Base-by-base conservation (phyloP, 805 yeast species). In the Lachancea mirantina region DNA sequence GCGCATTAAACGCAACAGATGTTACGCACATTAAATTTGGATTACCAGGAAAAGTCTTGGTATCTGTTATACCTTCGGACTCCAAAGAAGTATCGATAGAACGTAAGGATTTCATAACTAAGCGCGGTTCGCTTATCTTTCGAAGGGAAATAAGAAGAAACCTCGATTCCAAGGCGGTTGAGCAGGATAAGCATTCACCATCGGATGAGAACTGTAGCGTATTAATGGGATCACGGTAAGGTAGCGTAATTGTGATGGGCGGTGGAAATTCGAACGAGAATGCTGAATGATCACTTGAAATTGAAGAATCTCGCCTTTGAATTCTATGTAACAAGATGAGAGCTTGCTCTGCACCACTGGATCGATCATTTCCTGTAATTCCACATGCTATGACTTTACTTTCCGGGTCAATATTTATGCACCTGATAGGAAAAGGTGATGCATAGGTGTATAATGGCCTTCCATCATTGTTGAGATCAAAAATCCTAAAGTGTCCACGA, bases 51-150 rank as follows among this genome's bases (percentile, higher is more conserved):
- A 80, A 78, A 52, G 87, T 81, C 35, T 72, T 70, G 5, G 84
- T 59, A 41, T 78, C 83, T 0, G 97, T 89, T 23, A 89, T 84
- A 2, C 96, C 96, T 52, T 88, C 96, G 36, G 84, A 75, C 40
- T 84, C 94, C 43, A 81, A 57, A 0, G 79, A 71, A 0, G 79
- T 73, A 35, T 77, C 83, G 5, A 76, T 55, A 4, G 75, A 65
- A 27, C 88, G 57, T 21, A 74, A 66, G 1, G 84, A 77, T 43
- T 79, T 77, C 79, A 81, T 72, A 1, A 80, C 70, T 17, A 80
- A 55, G 15, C 79, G 68, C 1, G 89, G 84, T 30, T 74, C 78
- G 17, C 67, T 67, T 2, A 77, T 70, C 42, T 78, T 76, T 20
- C 70, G 64, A 9, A 88, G 62, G 28, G 79, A 74, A 13, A 89